Conservation (phyloP, 331 rosid species). For the Quercus lobata region DNA sequence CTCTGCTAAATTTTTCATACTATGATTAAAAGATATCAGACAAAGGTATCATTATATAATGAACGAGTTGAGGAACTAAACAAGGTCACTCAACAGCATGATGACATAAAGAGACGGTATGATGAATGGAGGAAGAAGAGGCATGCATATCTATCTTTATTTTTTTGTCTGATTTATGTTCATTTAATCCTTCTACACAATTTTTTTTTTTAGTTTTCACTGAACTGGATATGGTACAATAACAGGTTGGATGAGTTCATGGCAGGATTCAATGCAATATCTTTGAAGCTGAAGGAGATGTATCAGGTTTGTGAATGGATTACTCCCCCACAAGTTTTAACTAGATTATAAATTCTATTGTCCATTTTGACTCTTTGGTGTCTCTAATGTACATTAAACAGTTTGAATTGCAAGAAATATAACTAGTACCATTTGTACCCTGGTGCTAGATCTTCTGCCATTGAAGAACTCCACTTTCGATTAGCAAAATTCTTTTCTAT, state of each 20-base stretch:
- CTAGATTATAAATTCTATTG: not conserved
- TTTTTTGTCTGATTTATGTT: not conserved
- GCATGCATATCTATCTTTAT: slow-evolving; percentile 30
- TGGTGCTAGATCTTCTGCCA: not conserved
- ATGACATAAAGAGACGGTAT: slow-evolving; percentile 68
- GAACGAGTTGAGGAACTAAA: slow-evolving; percentile 88
- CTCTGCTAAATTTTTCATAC: slow-evolving; percentile 13
- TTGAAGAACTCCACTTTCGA: not conserved
- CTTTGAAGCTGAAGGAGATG: slow-evolving; percentile 93
- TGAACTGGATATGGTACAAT: slow-evolving; percentile 10
- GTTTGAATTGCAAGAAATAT: not conserved
- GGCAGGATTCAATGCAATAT: slow-evolving; percentile 95
- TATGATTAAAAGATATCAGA: slow-evolving; percentile 51
- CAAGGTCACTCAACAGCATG: slow-evolving; percentile 72
- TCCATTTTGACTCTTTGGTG: not conserved
- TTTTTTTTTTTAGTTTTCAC: not conserved
- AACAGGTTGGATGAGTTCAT: slow-evolving; percentile 88
- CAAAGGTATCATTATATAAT: slow-evolving; percentile 69
- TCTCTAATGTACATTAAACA: not conserved
- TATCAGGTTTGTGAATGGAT: slow-evolving; percentile 58
- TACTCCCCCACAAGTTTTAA: not conserved
- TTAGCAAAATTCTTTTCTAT: not conserved
- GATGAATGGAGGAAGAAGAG: slow-evolving; percentile 90
- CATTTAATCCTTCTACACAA: not conserved
- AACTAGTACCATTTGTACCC: not conserved